These are phyloP conservation scores for Trichophyton benhamiae DNA, from an alignment of 2,329 filamentous ascomycete species.

Conservation along the genomic window DNA sequence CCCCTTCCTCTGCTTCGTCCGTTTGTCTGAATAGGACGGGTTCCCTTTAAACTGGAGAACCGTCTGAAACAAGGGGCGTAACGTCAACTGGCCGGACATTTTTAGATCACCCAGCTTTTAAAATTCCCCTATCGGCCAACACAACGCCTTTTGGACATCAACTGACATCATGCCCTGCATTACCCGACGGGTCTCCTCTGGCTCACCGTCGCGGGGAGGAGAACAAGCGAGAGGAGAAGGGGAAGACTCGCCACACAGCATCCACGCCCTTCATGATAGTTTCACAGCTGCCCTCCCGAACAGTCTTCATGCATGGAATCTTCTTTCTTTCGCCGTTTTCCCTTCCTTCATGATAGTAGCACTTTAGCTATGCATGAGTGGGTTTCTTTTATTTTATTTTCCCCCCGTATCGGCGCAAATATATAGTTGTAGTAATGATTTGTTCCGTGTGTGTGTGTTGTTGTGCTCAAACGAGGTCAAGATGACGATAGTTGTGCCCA, in stretches of 20 bases:
- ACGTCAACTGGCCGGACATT: background rate
- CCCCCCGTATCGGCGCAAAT: too few species aligned
- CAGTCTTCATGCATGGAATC: background rate
- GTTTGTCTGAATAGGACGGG: background rate
- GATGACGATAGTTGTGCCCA: background rate
- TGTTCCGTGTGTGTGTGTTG: background rate
- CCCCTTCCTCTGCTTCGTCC: background rate
- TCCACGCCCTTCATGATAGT: background rate
- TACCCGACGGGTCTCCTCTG: background rate
- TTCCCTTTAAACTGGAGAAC: background rate
- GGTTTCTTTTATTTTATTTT: background rate
- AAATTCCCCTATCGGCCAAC: constrained; percentile 1
- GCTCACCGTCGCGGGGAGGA: background rate
- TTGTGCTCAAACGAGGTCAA: background rate
- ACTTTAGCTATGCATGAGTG: background rate
- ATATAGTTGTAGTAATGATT: background rate
- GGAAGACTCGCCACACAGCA: background rate
- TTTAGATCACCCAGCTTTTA: background rate
- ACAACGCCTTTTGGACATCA: background rate
- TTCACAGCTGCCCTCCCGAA: background rate
- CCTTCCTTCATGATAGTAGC: background rate
- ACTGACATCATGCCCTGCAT: background rate
- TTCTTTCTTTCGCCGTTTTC: background rate
- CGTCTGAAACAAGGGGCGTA: background rate
- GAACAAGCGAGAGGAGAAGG: background rate